Evolutionary conservation across 164 flowering plant genomes (phyloP), one percentile per base, ranked within the genome.

Genomic region (Aristolochia fimbriata): DNA sequence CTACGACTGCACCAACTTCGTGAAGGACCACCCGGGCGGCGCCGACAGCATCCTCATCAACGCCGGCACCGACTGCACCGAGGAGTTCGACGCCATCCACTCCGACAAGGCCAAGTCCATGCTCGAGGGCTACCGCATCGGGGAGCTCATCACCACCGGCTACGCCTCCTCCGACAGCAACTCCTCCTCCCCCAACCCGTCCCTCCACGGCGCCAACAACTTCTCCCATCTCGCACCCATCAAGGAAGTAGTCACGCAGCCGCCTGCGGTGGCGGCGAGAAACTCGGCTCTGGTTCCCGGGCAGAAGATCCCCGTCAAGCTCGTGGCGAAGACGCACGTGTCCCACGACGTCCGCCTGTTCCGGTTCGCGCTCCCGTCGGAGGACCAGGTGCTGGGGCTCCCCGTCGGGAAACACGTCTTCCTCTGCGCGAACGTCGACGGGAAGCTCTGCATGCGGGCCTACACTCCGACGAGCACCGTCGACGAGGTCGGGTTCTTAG

Each of bases 71-170:
- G 99, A 94, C 58, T 88, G 96, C 73, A 86, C 97, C 7, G 99
- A 94, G 52, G 99, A 94, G 60, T 94, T 94, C 54, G 97, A 94
- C 6, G 95, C 96, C 24, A 90, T 94, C 17, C 99, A 94, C 77
- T 94, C 97, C 6, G 89, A 83, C 65, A 90, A 82, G 63, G 97
- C 97, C 51, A 88, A 86, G 80, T 79, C 81, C 23, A 63, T 94
- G 68, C 78, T 94, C 9, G 93, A 88, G 51, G 86, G 77, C 0
- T 90, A 74, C 51, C 73, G 88, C 1, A 74, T 88, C 13, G 97
- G 99, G 2, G 91, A 90, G 73, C 59, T 88, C 45, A 73, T 84
- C 33, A 70, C 86, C 10, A 69, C 81, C 0, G 87, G 83, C 11
- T 79, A 82, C 62, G 55, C 78, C n/a, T 84, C 95, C 20, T 84